Conservation (phyloP, 2,329 filamentous ascomycete species). For the Sphaerulina musiva region DNA sequence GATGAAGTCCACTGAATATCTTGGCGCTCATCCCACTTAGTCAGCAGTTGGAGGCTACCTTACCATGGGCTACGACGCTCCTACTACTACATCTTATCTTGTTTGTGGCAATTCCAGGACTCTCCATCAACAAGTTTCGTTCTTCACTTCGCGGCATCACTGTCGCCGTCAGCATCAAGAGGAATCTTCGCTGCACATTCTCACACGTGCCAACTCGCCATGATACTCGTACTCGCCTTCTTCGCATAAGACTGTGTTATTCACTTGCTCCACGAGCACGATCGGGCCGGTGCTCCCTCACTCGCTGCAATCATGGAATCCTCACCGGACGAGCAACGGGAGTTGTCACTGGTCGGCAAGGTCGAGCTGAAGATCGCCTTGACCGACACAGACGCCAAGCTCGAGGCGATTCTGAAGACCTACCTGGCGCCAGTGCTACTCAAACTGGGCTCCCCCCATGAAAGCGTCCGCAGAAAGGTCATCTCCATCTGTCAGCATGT, state of each 20-base stretch:
- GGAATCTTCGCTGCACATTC: neutral
- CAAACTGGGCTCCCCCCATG: slow-evolving; percentile 76
- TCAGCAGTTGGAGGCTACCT: neutral
- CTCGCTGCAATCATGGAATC: slow-evolving; percentile 1
- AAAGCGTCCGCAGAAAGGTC: slow-evolving; percentile 72
- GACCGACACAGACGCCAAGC: slow-evolving; percentile 75
- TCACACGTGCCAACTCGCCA: neutral
- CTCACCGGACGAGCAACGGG: slow-evolving; percentile 52
- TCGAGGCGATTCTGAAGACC: slow-evolving; percentile 67
- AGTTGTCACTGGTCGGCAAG: slow-evolving; percentile 75
- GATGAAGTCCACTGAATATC: no score
- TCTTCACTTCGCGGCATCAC: neutral
- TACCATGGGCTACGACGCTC: slow-evolving; percentile 3
- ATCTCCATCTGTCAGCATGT: slow-evolving; percentile 66
- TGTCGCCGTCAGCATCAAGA: neutral
- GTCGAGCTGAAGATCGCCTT: slow-evolving; percentile 79
- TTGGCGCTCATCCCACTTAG: neutral
- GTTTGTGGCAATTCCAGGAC: slow-evolving; percentile 8
- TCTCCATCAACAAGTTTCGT: neutral
- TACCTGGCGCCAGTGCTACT: slow-evolving; percentile 78
- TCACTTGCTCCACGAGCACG: neutral
- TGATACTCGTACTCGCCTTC: slow-evolving; percentile 1
- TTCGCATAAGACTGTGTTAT: neutral
- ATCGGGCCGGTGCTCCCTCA: neutral
- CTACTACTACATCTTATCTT: slow-evolving; percentile 1